Percentiles rank a stretch among this genome's conserved stretches.
These are phyloP conservation scores for Meira miltonrushii DNA, from an alignment of 1,284 basidiomycete species.

Conservation along the genomic window DNA sequence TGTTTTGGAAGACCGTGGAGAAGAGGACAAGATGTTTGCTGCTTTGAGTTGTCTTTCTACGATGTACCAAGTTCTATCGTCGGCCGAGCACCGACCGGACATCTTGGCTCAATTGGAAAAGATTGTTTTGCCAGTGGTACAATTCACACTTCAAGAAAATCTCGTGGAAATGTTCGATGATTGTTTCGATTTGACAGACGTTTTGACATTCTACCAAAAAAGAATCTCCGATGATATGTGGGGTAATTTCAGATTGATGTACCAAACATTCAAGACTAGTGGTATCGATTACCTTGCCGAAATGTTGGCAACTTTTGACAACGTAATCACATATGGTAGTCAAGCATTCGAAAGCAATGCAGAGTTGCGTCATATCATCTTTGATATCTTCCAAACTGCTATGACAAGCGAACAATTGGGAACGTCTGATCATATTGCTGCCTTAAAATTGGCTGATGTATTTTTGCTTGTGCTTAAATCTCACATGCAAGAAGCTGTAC, in stretches of 20 bases:
- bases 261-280: slow-evolving; percentile 75
- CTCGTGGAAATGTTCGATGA: slow-evolving; percentile 75
- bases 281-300: slow-evolving; percentile 77
- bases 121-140: slow-evolving; percentile 71
- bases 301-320: slow-evolving; percentile 82
- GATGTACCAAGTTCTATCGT: slow-evolving; percentile 58
- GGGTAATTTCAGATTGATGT: slow-evolving; percentile 77
- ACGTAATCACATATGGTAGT: slow-evolving; percentile 78
- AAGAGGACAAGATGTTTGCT: slow-evolving; percentile 53
- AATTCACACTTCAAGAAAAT: slow-evolving; percentile 61
- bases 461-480: slow-evolving; percentile 74
- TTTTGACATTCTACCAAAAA: slow-evolving; percentile 74
- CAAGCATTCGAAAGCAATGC: slow-evolving; percentile 67
- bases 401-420: slow-evolving; percentile 70
- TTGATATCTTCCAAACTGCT: slow-evolving; percentile 76
- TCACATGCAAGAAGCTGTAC: slow-evolving; percentile 57
- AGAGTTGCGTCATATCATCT: slow-evolving; percentile 73
- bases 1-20: slow-evolving; percentile 8
- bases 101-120: slow-evolving; percentile 75
- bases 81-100: slow-evolving; percentile 69
- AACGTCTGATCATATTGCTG: slow-evolving; percentile 72
- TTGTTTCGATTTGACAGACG: slow-evolving; percentile 79
- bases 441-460: slow-evolving; percentile 78
- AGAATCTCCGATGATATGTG: slow-evolving; percentile 75
- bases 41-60: slow-evolving; percentile 69